Conservation (phyloP, 1,284 basidiomycete species). For the Pulveroboletus sp. region DNA sequence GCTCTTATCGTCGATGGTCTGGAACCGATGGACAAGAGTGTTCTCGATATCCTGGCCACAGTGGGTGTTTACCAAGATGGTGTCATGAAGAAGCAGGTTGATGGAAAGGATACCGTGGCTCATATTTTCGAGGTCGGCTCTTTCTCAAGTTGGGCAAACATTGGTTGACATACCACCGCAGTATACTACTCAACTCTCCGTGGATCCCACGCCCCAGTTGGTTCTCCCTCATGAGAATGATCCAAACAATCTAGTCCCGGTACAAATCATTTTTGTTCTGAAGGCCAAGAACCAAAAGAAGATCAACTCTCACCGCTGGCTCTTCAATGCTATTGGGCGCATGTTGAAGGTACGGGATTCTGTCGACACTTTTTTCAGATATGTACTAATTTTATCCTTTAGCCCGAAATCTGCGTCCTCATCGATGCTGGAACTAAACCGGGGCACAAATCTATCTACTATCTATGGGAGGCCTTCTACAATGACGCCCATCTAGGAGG, state of each 20-base stretch:
- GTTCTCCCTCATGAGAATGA: slow-evolving; percentile 89
- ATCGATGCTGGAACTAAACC: slow-evolving; percentile 96
- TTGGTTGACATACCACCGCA: slow-evolving; percentile 34
- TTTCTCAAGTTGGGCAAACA: neutral
- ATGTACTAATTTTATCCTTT: slow-evolving; percentile 12
- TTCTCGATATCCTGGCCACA: slow-evolving; percentile 85
- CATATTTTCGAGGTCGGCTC: slow-evolving; percentile 82
- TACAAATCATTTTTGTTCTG: slow-evolving; percentile 92
- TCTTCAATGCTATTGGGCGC: slow-evolving; percentile 94
- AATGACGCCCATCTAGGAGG: slow-evolving; percentile 76
- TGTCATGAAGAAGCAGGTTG: slow-evolving; percentile 93
- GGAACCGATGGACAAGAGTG: slow-evolving; percentile 94
- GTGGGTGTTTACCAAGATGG: slow-evolving; percentile 92
- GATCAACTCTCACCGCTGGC: slow-evolving; percentile 96
- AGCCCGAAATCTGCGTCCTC: slow-evolving; percentile 90
- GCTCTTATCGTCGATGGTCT: slow-evolving; percentile 93
- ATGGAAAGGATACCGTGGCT: slow-evolving; percentile 90
- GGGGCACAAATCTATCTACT: slow-evolving; percentile 95
- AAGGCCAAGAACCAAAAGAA: slow-evolving; percentile 99
- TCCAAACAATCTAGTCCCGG: slow-evolving; percentile 90
- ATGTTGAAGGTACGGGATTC: slow-evolving; percentile 61
- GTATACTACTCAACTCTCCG: slow-evolving; percentile 91
- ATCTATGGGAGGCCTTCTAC: slow-evolving; percentile 93
- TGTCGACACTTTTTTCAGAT: slow-evolving; percentile 9
- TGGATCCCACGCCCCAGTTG: slow-evolving; percentile 86